These are phyloP conservation scores for Amoebophrya sp. DNA, from an alignment of 169 alveolate species.

Conservation along the genomic window DNA sequence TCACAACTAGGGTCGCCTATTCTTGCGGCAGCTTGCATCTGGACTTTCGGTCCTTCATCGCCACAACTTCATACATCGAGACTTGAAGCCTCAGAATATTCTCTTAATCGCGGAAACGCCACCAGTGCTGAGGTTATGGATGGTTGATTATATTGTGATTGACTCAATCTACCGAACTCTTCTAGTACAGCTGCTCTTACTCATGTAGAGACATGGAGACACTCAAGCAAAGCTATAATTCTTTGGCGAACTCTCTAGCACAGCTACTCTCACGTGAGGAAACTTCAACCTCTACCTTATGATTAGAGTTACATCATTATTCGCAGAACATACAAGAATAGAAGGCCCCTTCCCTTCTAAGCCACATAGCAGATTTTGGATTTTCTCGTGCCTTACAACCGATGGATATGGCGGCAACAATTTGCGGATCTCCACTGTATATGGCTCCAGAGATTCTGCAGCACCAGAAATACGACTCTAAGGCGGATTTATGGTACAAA, in stretches of 20 bases:
- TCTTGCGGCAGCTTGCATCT: not conserved
- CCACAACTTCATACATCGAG: constrained; percentile 40
- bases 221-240: too few relatives aligned
- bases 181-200: too few relatives aligned
- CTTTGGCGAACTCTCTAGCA: too few relatives aligned
- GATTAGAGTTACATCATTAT: too few relatives aligned
- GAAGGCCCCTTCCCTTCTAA: too few relatives aligned
- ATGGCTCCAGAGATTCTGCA: constrained; percentile 50
- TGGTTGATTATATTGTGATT: too few relatives aligned
- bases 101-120: constrained; percentile 26
- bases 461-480: constrained; percentile 40
- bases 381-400: constrained; percentile 45
- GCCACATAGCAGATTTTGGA: constrained; percentile 48
- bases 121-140: not conserved
- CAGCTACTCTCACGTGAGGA: too few relatives aligned
- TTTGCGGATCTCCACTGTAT: constrained; percentile 49
- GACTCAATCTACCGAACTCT: too few relatives aligned
- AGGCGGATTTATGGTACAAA: constrained; percentile 43
- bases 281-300: too few relatives aligned
- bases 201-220: too few relatives aligned
- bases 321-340: too few relatives aligned
- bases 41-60: constrained; percentile 35
- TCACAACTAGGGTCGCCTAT: not conserved
- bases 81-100: constrained; percentile 46
- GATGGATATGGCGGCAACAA: constrained; percentile 49